phyloP scores from a whole-genome alignment of 2,329 filamentous ascomycete genomes.

The Nemania bipapillata region DNA sequence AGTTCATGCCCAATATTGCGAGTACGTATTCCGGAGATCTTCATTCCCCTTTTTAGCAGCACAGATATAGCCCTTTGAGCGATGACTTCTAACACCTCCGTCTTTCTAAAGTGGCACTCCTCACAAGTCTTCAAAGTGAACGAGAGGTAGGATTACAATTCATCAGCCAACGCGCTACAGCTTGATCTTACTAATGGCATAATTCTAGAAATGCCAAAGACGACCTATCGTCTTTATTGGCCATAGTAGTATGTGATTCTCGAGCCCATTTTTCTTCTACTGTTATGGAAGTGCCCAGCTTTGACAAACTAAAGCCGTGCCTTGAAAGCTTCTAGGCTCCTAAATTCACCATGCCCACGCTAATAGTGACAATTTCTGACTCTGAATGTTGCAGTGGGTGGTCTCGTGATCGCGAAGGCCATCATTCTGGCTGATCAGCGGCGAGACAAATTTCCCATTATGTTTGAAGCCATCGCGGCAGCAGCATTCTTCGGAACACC shows the following conservation, averaged over 20 bases:
- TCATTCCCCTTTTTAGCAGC: background rate
- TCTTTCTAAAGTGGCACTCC: constrained; percentile 44
- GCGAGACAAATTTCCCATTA: constrained; percentile 52
- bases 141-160: constrained; percentile 50
- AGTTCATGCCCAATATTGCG: constrained; percentile 55
- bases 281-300: background rate
- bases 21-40: constrained; percentile 16
- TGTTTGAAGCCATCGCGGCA: constrained; percentile 57
- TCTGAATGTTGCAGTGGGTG: constrained; percentile 50
- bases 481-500: constrained; percentile 57
- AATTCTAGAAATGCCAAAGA: constrained; percentile 45
- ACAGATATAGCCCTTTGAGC: background rate
- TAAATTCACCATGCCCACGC: background rate
- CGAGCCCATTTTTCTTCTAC: background rate
- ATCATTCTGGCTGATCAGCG: constrained; percentile 52
- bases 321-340: background rate
- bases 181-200: constrained; percentile 13
- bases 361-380: constrained; percentile 8
- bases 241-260: constrained; percentile 50
- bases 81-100: background rate
- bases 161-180: background rate
- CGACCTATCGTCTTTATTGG: constrained; percentile 58
- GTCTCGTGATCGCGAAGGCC: constrained; percentile 58
- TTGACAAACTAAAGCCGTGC: background rate
- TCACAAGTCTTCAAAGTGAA: constrained; percentile 51